Evolutionary conservation across 495 filamentous ascomycete genomes (phyloP), one percentile per base, ranked within the genome.

Genomic region (Paragyromitra xinjiangensis): DNA sequence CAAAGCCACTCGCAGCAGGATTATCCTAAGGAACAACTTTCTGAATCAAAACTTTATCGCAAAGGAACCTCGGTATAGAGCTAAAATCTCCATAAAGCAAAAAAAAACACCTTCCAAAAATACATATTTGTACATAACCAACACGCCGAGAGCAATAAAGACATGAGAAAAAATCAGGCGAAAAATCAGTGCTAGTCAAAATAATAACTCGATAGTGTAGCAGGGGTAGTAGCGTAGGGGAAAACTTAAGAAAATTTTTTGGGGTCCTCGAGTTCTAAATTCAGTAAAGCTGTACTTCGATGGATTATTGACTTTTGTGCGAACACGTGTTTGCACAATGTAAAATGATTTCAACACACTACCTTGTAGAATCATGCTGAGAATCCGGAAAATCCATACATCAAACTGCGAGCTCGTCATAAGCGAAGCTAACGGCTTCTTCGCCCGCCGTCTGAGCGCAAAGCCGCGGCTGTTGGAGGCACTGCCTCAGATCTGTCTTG

Each of bases 121-220:
- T 70, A 75, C 42, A 75, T 63, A 45, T 75, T 75, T 75, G 71
- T 75, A 71, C 73, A 69, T 64, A 75, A 56, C 66, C 73, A 75
- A 69, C 73, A 71, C 66, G 73, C 73, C 73, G 39, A 56, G 58
- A 69, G 58, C 37, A 75, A 75, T 75, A 42, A 65, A 64, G 48
- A 75, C 58, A 29, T 59, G 29, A 50, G 62, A 62, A 40, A 73
- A 73, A 56, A 16, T 29, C 42, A 63, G 40, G 45, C 2, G 24
- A 37, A 63, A 71, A 75, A 75, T 63, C 65, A 71, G 58, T 75
- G 58, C 29, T 56, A 29, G 56, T 56, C 66, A 71, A 50, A 53
- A 48, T 56, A 53, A 55, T 22, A 6, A 71, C 69, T 37, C 45
- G 64, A 56, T 22, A 16, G 34, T 71, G 58, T 51, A 40, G 61